Base-by-base conservation (phyloP, 345 rosid genomes). In the Nasturtium officinale region DNA sequence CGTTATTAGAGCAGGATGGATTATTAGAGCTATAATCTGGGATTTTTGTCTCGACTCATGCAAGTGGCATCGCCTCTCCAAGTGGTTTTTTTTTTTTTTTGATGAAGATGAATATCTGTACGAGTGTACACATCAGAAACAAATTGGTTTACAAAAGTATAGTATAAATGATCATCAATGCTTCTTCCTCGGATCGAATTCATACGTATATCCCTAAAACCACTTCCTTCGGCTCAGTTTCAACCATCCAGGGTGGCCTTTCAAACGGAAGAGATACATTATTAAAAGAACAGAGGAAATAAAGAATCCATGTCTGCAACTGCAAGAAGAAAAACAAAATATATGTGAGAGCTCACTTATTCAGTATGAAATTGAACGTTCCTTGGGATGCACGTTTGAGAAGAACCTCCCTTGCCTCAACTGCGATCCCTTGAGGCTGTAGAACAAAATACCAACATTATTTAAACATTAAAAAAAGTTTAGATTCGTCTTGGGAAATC, bases 241-340 rank as follows among this genome's bases (percentile, higher is more conserved):
- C 97, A 67, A 91, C 89, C 99, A 90, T 91, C 96, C 96, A 90
- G 3, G 96, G 93, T 26, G 96, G 84, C 86, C 99, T 89, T 47
- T 67, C 15, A 7, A 61, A 9, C 46, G 59, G 7, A 57, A 58
- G 15, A 40, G 25, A 43, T 1, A 58, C 4, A 28, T 65, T 16
- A 43, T 7, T 6, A 2, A 43, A 50, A 57, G 32, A 28, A 40
- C 1, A 21, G 29, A 13, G 48, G 46, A 37, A 8, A 40, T 29
- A 16, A 9, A 40, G 28, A 57, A 23, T 23, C 25, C 1, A 1
- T 23, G 25, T 23, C 2, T 23, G 2, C 25, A 23, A n/a, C n/a
- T n/a, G n/a, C n/a, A n/a, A n/a, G n/a, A n/a, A n/a, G n/a, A n/a
- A n/a, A n/a, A n/a, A n/a, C n/a, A n/a, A n/a, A n/a, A n/a, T n/a